Evolutionary conservation across 2,329 filamentous ascomycete species (phyloP), one percentile per base, ranked within the genome.

Genomic region (Phyllosticta paracitricarpa): DNA sequence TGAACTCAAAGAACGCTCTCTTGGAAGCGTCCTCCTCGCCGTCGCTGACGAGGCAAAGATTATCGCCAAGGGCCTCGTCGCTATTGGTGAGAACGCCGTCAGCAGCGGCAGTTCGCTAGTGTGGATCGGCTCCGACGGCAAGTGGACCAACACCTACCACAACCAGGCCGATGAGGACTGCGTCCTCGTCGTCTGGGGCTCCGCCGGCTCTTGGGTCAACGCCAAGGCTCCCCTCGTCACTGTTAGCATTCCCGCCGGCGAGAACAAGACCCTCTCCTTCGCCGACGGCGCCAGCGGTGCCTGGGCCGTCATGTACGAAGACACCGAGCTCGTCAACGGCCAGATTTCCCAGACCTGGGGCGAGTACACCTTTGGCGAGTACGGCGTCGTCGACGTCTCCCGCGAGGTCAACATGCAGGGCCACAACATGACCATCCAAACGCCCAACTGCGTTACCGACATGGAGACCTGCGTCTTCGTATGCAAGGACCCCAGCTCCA

Each of bases 351-450:
- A 79, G 64, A 78, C 77, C 33, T 78, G 77, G 75, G 74, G 71
- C 59, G 77, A 79, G 70, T 75, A 72, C 61, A 78, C 71, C 61
- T 76, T 74, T 48, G 73, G 73, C 54, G 61, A 54, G 1, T 69
- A 64, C 19, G 76, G 75, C 64, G 73, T 72, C 51, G 73, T 77
- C 61, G 74, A 79, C 64, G 70, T 79, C 59, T 77, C 74, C 51
- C 72, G 76, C 40, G 71, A 77, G 64, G 71, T 78, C 68, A 76
- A 77, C 69, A 79, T 77, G 76, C 64, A 66, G 56, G 78, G 78
- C 40, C 69, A 72, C 65, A 63, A 51, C 56, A 77, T 79, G 70
- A 68, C 65, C 58, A 69, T 73, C 61, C 71, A 73, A 58, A 70
- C 69, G 58, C 71, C 69, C 63, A 73, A 76, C 63, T 80, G 78